A percentile compares a stretch with the other conserved stretches of the same genome.
Evolutionary conservation across 202 grass and related monocot genomes (phyloP).

Genomic region (Panicum virgatum): DNA sequence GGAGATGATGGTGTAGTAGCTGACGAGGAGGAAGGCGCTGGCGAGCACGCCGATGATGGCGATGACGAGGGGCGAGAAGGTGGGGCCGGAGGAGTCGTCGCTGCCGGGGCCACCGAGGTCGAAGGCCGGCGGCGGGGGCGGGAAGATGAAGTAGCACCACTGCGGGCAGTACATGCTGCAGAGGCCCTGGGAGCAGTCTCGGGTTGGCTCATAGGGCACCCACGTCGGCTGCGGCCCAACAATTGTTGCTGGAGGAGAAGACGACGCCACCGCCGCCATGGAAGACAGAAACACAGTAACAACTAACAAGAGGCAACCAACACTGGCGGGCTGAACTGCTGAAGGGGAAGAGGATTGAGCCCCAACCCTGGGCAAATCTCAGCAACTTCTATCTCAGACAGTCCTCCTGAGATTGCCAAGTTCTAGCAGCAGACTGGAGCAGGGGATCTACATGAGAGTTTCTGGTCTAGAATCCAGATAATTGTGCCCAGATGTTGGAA

Average conservation of each 20-base stretch:
- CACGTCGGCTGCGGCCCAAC: conserved; percentile 57
- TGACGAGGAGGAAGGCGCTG: conserved; percentile 82
- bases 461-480: conserved; percentile 27
- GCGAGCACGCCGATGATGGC: conserved; percentile 88
- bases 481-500: conserved; percentile 28
- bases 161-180: conserved; percentile 94
- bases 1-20: conserved; percentile 87
- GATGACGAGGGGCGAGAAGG: conserved; percentile 84
- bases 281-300: conserved; percentile 5
- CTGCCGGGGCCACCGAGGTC: conserved; percentile 41
- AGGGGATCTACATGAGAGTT: conserved; percentile 42
- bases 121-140: conserved; percentile 75
- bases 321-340: not conserved
- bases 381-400: not conserved
- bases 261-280: conserved; percentile 41
- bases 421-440: conserved; percentile 29
- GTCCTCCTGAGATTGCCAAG: conserved; percentile 3
- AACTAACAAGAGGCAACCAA: not conserved
- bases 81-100: conserved; percentile 60
- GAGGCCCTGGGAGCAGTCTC: conserved; percentile 88
- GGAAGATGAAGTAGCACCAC: conserved; percentile 95
- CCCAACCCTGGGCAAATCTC: conserved; percentile 12
- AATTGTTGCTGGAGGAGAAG: conserved; percentile 29
- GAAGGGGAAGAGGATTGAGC: not conserved
- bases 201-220: conserved; percentile 77